A percentile compares a stretch with the other conserved stretches of the same genome.
Evolutionary conservation across 345 rosid genomes (phyloP).

Genomic region (Bruguiera gymnorhiza): DNA sequence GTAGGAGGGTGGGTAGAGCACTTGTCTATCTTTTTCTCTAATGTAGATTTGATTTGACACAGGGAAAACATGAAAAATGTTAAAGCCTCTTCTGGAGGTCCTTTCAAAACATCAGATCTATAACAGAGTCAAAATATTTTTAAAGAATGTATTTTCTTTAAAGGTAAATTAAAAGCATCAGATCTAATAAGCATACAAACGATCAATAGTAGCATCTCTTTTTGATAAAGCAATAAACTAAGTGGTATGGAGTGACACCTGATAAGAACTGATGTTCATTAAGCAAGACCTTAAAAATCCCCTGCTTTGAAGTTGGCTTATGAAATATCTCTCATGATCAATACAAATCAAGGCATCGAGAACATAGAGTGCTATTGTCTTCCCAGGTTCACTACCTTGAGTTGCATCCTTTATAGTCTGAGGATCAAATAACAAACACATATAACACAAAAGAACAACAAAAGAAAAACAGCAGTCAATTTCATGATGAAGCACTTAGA

Average conservation of each 20-base stretch:
- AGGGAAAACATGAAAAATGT: no score
- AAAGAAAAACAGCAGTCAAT: background rate
- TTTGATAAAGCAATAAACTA: conserved; percentile 1
- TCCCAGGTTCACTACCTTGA: conserved; percentile 92
- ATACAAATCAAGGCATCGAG: conserved; percentile 77
- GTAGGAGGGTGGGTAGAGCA: no score
- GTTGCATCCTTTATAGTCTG: conserved; percentile 84
- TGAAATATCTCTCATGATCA: conserved; percentile 81
- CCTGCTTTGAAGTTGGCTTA: conserved; percentile 91
- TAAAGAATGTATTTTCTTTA: background rate
- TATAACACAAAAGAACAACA: background rate
- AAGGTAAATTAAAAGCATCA: background rate
- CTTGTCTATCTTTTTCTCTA: no score
- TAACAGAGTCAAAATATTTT: no score
- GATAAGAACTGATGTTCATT: conserved; percentile 61
- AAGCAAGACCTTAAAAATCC: conserved; percentile 79
- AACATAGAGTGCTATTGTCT: conserved; percentile 81
- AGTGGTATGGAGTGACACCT: conserved; percentile 36
- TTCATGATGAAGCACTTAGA: background rate
- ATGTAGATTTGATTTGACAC: no score
- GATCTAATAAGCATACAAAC: background rate
- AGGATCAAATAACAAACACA: conserved; percentile 18
- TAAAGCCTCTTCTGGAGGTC: no score
- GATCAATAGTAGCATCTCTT: background rate
- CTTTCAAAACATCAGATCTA: no score